Evolutionary conservation across 768 basidiomycete genomes (phyloP), one percentile per base, ranked within the genome.

Genomic region (Polyporus arcularius): DNA sequence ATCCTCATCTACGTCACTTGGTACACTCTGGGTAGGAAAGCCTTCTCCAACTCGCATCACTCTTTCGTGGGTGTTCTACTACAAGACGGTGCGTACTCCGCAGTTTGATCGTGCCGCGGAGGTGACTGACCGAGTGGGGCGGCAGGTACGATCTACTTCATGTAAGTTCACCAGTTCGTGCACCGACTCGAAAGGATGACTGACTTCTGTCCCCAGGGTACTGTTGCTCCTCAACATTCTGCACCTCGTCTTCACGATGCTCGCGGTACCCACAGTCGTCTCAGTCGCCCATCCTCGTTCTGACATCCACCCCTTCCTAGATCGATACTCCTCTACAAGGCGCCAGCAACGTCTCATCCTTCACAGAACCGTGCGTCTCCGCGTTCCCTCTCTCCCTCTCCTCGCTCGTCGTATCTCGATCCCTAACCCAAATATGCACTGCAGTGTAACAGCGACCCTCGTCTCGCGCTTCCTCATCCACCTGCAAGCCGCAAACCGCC

Each of bases 391-490:
- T 11, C 4, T 15, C 30, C 11, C 31, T 9, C 49, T 5, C 4
- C 50, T 31, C 10, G 28, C 26, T 50, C 30, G 7, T n/a, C 21
- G 21, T 26, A 26, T 35, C 28, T 4, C 12, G 12, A 11, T 15
- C 30, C 30, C 49, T 28, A 21, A 7, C 31, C 15, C 2, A 12
- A 5, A 1, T 1, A 32, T 35, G 21, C 12, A 10, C 28, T 10
- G 45, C 31, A 56, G 55, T 4, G n/a, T 56, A 11, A 56, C 46
- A 18, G 32, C 45, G 14, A 48, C 47, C 10, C 40, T 56, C 55
- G 21, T 48, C 18, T 48, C 46, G 31, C 55, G 55, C 21, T 56
- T 56, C 45, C 46, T 56, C 46, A 43, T 56, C 14, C 31, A 56
- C 45, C 55, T 56, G 10, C 55, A 49, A 21, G 31, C 30, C 18